Evolutionary conservation across 2,329 filamentous ascomycete species (phyloP), one percentile per base, ranked within the genome.

Genomic region (Aspergillus novoparasiticus): DNA sequence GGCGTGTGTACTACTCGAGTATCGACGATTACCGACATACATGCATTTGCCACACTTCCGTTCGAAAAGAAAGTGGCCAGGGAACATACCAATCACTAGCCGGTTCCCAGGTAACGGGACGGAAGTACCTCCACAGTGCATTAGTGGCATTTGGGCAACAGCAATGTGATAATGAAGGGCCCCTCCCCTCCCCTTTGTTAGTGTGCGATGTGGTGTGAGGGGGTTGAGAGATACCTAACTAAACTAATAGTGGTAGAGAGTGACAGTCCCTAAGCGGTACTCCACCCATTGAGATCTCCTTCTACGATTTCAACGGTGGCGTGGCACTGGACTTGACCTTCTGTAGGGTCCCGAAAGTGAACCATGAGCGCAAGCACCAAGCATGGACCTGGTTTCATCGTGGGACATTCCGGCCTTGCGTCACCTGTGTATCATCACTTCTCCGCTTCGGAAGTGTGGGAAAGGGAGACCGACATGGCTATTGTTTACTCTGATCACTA

Each of bases 391-490:
- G 26, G 46, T 34, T 51, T 51, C 48, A 51, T 32, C 48, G 28
- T 34, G 48, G 48, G 28, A 51, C 48, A 51, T 51, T 51, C 48
- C 48, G 19, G 19, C 48, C 48, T 51, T 51, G 48, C 48, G 48
- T 51, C 48, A 51, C 48, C 23, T 28, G 48, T 51, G 48, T 51
- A 51, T 51, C 48, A 51, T 32, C 19, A 51, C 48, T 50, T 28
- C 46, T 51, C 48, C 28, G 48, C 48, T n/a, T 14, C 28, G 48
- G 28, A 51, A 14, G 45, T 48, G 11, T 48, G 45, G 45, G 45
- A 48, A 48, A 26, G 21, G 45, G 21, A 12, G 21, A 23, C 45
- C 14, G 26, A 30, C 16, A 32, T 51, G 48, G 2, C 16, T 14
- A 32, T 51, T 51, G 28, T 51, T 51, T 51, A 51, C 46, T 32